These are phyloP conservation scores for Schwanniomyces vanrijiae DNA, from an alignment of 805 yeast genomes.

Conservation along the genomic window DNA sequence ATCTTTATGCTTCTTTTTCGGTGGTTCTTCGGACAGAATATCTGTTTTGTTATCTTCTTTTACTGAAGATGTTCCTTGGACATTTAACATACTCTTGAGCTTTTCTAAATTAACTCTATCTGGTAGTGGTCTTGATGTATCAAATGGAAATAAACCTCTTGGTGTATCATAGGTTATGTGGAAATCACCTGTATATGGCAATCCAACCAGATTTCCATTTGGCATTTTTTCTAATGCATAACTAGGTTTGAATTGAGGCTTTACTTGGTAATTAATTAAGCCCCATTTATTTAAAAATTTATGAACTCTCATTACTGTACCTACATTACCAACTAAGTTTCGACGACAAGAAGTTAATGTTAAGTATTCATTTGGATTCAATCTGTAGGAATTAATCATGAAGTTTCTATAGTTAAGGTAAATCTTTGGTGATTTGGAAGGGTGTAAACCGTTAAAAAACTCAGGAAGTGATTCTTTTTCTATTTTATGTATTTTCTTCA, in stretches of 20 bases:
- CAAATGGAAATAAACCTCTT: conserved; percentile 88
- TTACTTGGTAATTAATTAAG: conserved; percentile 86
- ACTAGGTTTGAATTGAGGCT: conserved; percentile 70
- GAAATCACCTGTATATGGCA: conserved; percentile 76
- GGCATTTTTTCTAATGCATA: conserved; percentile 52
- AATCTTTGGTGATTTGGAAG: conserved; percentile 77
- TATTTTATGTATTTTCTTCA: conserved; percentile 68
- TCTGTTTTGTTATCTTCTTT: neutral
- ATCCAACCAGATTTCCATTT: conserved; percentile 44
- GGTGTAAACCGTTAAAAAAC: conserved; percentile 71
- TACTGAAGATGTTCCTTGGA: neutral
- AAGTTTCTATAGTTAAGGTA: conserved; percentile 84
- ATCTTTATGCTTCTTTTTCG: conserved; percentile 30
- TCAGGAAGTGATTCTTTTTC: conserved; percentile 87
- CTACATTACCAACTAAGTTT: conserved; percentile 88
- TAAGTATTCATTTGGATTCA: conserved; percentile 86
- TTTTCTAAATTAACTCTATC: conserved; percentile 45
- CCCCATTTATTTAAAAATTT: conserved; percentile 90
- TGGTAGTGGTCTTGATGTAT: conserved; percentile 68
- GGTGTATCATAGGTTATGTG: conserved; percentile 84
- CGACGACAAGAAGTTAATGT: conserved; percentile 91
- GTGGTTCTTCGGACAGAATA: conserved; percentile 10
- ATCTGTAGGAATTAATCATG: conserved; percentile 81
- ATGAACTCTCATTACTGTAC: conserved; percentile 81
- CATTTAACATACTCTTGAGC: conserved; percentile 23